Base-by-base conservation (phyloP, 129 eudicot species). In the Artemisia tridentata region DNA sequence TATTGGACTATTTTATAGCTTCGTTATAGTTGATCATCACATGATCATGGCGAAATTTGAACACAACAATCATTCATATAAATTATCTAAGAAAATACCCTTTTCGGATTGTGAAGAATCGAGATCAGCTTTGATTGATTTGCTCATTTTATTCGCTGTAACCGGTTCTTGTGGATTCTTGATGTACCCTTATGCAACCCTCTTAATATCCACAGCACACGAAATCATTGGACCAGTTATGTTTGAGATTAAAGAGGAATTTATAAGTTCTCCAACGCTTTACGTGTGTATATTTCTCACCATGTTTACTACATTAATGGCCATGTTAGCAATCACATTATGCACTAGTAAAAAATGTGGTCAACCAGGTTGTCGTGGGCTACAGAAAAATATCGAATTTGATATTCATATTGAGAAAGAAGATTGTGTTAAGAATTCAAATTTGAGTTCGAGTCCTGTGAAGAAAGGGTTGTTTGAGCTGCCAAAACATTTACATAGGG, bases 381-480 rank as follows among this genome's bases (percentile, higher is more conserved):
- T 92, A 80, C 85, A 85, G 62, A 92, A 83, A 79, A 86, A 86
- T 13, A 67, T 86, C 80, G 98, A 92, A 82, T 92, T 89, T 51
- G 92, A 92, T 82, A 72, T 92, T 81, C 95, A 83, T 95, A 59
- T 92, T 65, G 92, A 89, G 76, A 80, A 79, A 8, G 95, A 92
- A 83, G 92, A 83, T 21, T 61, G 45, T 27, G 38, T 79, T 2
- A 67, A 88, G 84, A 79, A 74, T 55, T 66, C 74, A 3, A 84
- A 73, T 7, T 77, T 41, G 0, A 71, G 29, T 47, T 82, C 62
- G 34, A 84, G 85, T 21, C 72, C 16, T 79, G 92, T 91, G 3
- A 89, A 95, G 95, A 92, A 92, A 67, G 95, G 92, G 2, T 96
- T 89, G 29, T 82, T 63, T 31, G 88, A 92, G 63, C 65, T 51